Percentiles rank a stretch among this genome's conserved stretches.
phyloP scores from a whole-genome alignment of 23 red algal genomes.

The Chondrus crispus region DNA sequence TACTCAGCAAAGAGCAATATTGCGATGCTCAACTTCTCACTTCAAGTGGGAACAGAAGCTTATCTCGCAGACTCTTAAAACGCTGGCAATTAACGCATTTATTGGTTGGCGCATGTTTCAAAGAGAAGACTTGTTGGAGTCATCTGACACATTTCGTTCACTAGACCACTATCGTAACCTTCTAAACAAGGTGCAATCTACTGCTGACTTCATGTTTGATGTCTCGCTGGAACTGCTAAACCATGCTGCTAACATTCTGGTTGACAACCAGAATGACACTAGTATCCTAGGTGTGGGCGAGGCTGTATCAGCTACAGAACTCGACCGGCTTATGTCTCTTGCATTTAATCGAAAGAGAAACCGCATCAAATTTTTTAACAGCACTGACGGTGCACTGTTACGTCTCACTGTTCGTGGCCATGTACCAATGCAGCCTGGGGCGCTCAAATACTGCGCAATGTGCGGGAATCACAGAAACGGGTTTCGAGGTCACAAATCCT shows the following conservation, averaged over 20 bases:
- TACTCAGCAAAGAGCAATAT: slow-evolving; percentile 11
- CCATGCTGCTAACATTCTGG: not conserved
- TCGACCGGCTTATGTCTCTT: not conserved
- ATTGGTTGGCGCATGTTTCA: not conserved
- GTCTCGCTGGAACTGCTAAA: not conserved
- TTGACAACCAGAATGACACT: not conserved
- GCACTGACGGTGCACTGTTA: not conserved
- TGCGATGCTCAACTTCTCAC: not conserved
- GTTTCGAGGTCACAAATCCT: not conserved
- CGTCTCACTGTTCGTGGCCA: slow-evolving; percentile 29
- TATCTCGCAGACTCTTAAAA: not conserved
- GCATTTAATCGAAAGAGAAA: slow-evolving; percentile 19
- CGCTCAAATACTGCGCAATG: not conserved
- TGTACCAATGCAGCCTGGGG: not conserved
- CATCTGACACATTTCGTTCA: not conserved
- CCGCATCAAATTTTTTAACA: slow-evolving; percentile 18
- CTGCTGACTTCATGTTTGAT: slow-evolving; percentile 22
- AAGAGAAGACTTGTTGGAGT: not conserved
- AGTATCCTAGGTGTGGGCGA: not conserved
- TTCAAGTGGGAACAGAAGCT: not conserved
- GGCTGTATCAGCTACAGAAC: not conserved
- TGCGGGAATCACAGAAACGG: not conserved
- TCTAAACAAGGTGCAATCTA: slow-evolving; percentile 13
- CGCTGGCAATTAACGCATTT: not conserved
- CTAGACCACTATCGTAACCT: not conserved